Evolutionary conservation across 2,329 filamentous ascomycete species (phyloP).

Genomic region (Pyricularia sp.): DNA sequence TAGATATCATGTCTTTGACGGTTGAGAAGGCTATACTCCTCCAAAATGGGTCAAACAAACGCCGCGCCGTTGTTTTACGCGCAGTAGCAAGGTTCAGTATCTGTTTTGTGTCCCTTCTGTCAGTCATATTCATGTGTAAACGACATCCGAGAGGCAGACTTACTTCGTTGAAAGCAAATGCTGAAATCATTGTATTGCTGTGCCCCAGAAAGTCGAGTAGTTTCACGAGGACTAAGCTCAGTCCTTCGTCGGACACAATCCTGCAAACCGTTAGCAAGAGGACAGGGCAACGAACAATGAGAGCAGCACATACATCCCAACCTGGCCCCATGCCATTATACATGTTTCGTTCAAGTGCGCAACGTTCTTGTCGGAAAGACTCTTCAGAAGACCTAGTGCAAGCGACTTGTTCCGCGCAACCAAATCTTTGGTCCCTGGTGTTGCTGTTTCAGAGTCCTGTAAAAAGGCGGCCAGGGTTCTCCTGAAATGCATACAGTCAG

Average conservation of each 20-base stretch:
- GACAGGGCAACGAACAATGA: slow-evolving; percentile 1
- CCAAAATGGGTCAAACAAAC: slow-evolving; percentile 81
- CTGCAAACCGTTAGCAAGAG: slow-evolving; percentile 19
- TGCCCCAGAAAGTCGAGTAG: slow-evolving; percentile 81
- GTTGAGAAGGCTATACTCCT: slow-evolving; percentile 68
- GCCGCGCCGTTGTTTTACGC: slow-evolving; percentile 46
- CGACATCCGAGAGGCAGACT: not conserved
- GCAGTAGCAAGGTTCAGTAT: slow-evolving; percentile 59
- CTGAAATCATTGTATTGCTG: slow-evolving; percentile 64
- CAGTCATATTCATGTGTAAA: not conserved
- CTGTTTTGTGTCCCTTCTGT: slow-evolving; percentile 10
- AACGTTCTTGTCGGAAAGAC: slow-evolving; percentile 55
- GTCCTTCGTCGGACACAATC: slow-evolving; percentile 63
- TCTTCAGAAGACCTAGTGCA: slow-evolving; percentile 57
- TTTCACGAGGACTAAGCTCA: slow-evolving; percentile 73
- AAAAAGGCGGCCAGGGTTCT: slow-evolving; percentile 31
- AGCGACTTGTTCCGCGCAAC: slow-evolving; percentile 53
- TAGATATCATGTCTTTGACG: slow-evolving; percentile 65
- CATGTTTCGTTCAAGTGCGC: slow-evolving; percentile 66
- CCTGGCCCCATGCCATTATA: slow-evolving; percentile 73
- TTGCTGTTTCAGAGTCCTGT: slow-evolving; percentile 30
- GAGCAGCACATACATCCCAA: slow-evolving; percentile 46
- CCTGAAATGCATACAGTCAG: not conserved
- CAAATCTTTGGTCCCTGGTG: slow-evolving; percentile 20
- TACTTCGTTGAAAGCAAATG: slow-evolving; percentile 73